phyloP scores from a whole-genome alignment of 768 basidiomycete species.

The Sistotremastrum niveocremeum region DNA sequence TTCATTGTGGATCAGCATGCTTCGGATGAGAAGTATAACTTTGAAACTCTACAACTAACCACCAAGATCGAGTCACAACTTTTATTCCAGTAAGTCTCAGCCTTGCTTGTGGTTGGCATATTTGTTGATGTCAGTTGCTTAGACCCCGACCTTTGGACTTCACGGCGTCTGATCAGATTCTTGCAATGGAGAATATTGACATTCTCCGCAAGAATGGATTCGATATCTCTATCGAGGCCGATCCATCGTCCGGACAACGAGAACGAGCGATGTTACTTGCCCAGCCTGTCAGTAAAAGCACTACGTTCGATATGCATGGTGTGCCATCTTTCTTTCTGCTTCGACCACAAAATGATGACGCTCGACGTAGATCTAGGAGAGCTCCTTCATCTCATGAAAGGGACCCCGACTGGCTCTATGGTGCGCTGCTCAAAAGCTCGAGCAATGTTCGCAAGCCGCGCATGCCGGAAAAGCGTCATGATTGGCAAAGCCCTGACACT shows the following conservation, averaged over 20 bases:
- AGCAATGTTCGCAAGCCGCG: constrained; percentile 92
- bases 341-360: not conserved
- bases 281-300: constrained; percentile 85
- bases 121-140: constrained; percentile 2
- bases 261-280: constrained; percentile 54
- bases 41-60: constrained; percentile 85
- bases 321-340: not conserved
- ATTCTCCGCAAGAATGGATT: constrained; percentile 81
- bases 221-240: constrained; percentile 47
- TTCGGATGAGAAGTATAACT: constrained; percentile 97
- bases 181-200: constrained; percentile 80
- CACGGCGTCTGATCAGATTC: constrained; percentile 79
- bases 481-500: constrained; percentile 72
- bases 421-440: constrained; percentile 88
- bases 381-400: constrained; percentile 72
- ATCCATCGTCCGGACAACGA: constrained; percentile 22
- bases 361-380: constrained; percentile 71
- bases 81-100: constrained; percentile 52
- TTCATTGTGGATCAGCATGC: constrained; percentile 98
- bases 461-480: constrained; percentile 95
- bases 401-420: constrained; percentile 65
- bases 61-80: constrained; percentile 81
- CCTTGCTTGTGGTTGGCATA: not conserved
- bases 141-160: constrained; percentile 73
- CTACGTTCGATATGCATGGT: constrained; percentile 85